Evolutionary conservation across 2,329 filamentous ascomycete genomes (phyloP).

Genomic region (Colletotrichum spaethianum): DNA sequence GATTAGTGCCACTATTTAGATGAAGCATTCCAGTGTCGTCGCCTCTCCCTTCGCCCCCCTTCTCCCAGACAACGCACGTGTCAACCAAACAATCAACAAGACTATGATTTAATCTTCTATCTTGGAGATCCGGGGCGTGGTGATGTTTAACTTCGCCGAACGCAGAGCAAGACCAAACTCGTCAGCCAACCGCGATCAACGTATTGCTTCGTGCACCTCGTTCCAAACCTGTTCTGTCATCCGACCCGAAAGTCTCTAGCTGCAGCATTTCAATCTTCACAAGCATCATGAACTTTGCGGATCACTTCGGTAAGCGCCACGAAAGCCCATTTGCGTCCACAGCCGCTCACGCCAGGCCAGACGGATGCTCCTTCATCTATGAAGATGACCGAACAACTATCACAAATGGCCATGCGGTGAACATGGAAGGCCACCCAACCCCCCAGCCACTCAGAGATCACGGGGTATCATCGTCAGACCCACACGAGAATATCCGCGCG

Average conservation of each 20-base stretch:
- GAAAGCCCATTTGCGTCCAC: no score
- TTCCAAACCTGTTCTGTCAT: not conserved
- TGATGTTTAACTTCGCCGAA: not conserved
- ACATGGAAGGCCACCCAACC: not conserved
- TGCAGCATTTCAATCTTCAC: not conserved
- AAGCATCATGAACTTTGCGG: conserved; percentile 17
- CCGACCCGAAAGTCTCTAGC: not conserved
- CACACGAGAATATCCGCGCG: conserved; percentile 23
- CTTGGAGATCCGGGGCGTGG: not conserved
- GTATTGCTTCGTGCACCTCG: not conserved
- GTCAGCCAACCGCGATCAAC: not conserved
- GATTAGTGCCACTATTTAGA: not conserved
- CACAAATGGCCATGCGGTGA: not conserved
- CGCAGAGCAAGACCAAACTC: not conserved
- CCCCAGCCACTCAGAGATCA: not conserved
- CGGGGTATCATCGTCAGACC: not conserved
- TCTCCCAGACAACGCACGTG: conserved; percentile 27
- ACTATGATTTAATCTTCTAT: not conserved
- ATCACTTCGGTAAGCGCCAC: conserved; percentile 21
- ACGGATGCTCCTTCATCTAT: conserved; percentile 16
- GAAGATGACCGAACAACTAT: conserved; percentile 15
- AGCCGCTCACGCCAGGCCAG: not conserved
- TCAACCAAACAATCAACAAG: conserved; percentile 9
- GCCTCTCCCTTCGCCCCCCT: not conserved
- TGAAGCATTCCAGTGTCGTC: conserved; percentile 36